These are phyloP conservation scores for Ramaria sp. DNA, from an alignment of 768 basidiomycete genomes.

Conservation along the genomic window DNA sequence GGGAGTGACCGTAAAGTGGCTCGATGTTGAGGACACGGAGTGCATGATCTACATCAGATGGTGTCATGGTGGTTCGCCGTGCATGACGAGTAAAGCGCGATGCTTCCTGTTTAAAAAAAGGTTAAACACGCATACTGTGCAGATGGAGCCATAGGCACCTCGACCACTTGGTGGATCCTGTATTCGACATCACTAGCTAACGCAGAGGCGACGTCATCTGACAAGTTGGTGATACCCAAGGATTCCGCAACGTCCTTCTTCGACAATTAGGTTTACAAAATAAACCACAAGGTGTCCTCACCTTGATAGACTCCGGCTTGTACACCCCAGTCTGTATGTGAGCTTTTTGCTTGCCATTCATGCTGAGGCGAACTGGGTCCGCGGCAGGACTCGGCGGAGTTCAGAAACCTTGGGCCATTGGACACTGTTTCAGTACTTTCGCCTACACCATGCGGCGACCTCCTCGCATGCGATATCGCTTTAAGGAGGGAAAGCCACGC, in stretches of 20 bases:
- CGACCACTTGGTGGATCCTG: constrained; percentile 87
- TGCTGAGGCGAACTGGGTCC: neutral
- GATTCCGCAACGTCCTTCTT: constrained; percentile 85
- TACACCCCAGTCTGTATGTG: constrained; percentile 45
- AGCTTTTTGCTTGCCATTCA: constrained; percentile 35
- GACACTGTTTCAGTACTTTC: no score
- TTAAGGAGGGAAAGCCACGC: constrained; percentile 19
- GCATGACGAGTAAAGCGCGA: constrained; percentile 95
- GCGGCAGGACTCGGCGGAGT: neutral
- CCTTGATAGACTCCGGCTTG: constrained; percentile 54
- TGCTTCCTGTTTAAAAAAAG: constrained; percentile 57
- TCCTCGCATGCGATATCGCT: neutral
- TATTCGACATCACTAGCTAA: constrained; percentile 97
- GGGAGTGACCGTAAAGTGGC: constrained; percentile 80
- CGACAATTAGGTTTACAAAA: constrained; percentile 3
- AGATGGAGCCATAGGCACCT: constrained; percentile 36
- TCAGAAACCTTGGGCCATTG: neutral
- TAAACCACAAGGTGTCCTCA: constrained; percentile 13
- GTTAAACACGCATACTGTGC: constrained; percentile 2
- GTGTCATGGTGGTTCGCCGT: constrained; percentile 78
- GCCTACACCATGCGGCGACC: constrained; percentile 4
- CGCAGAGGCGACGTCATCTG: constrained; percentile 69
- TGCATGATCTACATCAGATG: constrained; percentile 88
- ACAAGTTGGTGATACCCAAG: constrained; percentile 60
- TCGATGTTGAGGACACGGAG: constrained; percentile 93